These are phyloP conservation scores for Colletotrichum sojae DNA, from an alignment of 2,329 filamentous ascomycete genomes.

Conservation along the genomic window DNA sequence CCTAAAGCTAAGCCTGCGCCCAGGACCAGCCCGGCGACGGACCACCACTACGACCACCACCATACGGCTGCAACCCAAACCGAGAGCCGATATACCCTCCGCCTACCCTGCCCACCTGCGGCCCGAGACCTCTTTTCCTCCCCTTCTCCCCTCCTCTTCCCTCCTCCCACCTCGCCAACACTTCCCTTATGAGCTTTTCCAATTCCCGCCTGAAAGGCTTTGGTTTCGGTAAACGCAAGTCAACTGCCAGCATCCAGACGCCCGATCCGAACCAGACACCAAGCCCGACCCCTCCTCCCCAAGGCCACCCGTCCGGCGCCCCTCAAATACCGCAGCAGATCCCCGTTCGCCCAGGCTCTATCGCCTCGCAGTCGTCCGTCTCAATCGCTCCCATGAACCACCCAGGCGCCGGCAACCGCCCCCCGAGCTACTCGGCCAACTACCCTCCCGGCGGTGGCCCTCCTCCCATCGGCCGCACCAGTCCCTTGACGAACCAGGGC, in stretches of 20 bases:
- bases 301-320: conserved; percentile 43
- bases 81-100: conserved; percentile 38
- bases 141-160: conserved; percentile 33
- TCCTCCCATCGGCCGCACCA: conserved; percentile 68
- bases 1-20: conserved; percentile 23
- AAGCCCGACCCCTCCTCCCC: conserved; percentile 55
- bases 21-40: conserved; percentile 24
- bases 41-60: conserved; percentile 9
- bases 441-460: conserved; percentile 62
- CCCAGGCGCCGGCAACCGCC: conserved; percentile 70
- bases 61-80: conserved; percentile 36
- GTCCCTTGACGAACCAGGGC: conserved; percentile 63
- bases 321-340: conserved; percentile 68
- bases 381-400: conserved; percentile 74
- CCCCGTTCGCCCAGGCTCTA: conserved; percentile 54
- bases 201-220: conserved; percentile 85
- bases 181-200: conserved; percentile 79
- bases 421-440: conserved; percentile 74
- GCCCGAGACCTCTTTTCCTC: conserved; percentile 39
- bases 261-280: conserved; percentile 53
- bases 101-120: conserved; percentile 38
- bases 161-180: conserved; percentile 34
- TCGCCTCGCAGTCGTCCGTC: conserved; percentile 62
- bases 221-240: conserved; percentile 86
- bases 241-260: conserved; percentile 72